These are phyloP conservation scores for Penicillium angulare DNA, from an alignment of 495 filamentous ascomycete genomes.

Conservation along the genomic window DNA sequence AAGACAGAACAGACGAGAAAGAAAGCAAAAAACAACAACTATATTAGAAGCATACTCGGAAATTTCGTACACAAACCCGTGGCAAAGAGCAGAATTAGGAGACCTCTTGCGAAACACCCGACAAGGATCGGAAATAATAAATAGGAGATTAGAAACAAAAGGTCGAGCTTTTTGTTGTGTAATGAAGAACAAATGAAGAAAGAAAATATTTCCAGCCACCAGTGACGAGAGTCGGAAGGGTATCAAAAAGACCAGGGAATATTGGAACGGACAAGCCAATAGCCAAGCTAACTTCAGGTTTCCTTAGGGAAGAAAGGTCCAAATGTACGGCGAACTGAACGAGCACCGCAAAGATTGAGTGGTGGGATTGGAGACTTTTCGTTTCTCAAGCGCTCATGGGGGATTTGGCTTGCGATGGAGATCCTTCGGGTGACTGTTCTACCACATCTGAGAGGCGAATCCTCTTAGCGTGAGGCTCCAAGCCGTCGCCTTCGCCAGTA, in stretches of 20 bases:
- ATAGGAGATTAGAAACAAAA: constrained; percentile 15
- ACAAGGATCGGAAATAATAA: constrained; percentile 10
- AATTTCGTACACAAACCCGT: constrained; percentile 23
- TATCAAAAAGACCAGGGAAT: constrained; percentile 44
- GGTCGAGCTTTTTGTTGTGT: constrained; percentile 22
- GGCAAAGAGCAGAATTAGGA: constrained; percentile 18
- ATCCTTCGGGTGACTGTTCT: constrained; percentile 37
- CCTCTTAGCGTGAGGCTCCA: constrained; percentile 47
- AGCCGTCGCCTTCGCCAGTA: constrained; percentile 23
- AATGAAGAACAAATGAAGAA: constrained; percentile 5
- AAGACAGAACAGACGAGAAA: constrained; percentile 5
- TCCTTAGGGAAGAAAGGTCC: too few relatives aligned
- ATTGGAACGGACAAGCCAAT: too few relatives aligned
- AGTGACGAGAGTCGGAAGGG: constrained; percentile 41
- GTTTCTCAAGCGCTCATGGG: constrained; percentile 35
- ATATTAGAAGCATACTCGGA: constrained; percentile 28
- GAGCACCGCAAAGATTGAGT: constrained; percentile 2
- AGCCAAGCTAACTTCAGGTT: too few relatives aligned
- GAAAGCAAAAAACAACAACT: constrained; percentile 8
- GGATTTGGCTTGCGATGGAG: constrained; percentile 36
- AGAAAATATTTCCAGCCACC: constrained; percentile 28
- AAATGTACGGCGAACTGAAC: too few relatives aligned
- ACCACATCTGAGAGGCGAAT: constrained; percentile 45
- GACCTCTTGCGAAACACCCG: constrained; percentile 17
- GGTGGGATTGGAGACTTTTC: not conserved